Evolutionary conservation across 805 yeast genomes (phyloP).

Genomic region (Metschnikowia cerradonensis): DNA sequence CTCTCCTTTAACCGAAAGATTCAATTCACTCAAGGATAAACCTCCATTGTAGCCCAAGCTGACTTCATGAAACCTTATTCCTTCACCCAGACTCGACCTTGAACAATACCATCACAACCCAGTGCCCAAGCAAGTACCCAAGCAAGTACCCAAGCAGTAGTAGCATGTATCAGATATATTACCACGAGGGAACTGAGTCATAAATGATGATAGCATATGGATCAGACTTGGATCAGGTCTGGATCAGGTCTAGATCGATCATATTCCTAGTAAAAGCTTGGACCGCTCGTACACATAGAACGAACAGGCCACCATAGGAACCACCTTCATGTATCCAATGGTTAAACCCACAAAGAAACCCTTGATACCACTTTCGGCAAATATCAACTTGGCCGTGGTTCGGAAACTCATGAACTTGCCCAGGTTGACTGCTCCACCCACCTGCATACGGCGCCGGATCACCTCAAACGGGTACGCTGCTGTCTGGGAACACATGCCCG

Average conservation of each 20-base stretch:
- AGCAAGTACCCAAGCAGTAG: too few species aligned
- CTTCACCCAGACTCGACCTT: too few species aligned
- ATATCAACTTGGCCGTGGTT: slow-evolving; percentile 56
- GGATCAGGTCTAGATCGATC: not conserved
- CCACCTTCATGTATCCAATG: slow-evolving; percentile 91
- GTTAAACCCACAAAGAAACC: slow-evolving; percentile 94
- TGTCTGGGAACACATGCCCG: slow-evolving; percentile 92
- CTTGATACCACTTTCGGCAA: slow-evolving; percentile 67
- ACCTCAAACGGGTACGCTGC: slow-evolving; percentile 98
- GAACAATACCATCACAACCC: too few species aligned
- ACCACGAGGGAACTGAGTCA: too few species aligned
- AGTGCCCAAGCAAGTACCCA: too few species aligned
- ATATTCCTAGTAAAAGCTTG: slow-evolving; percentile 67
- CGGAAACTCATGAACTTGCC: slow-evolving; percentile 54
- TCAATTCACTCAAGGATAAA: too few species aligned
- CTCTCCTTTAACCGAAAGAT: too few species aligned
- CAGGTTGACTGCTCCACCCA: slow-evolving; percentile 69
- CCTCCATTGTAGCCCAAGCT: too few species aligned
- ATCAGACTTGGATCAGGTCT: too few species aligned
- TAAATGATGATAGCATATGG: too few species aligned
- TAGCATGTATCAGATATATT: too few species aligned
- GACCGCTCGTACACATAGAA: slow-evolving; percentile 90
- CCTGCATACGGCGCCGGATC: slow-evolving; percentile 91
- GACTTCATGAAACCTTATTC: too few species aligned
- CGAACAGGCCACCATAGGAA: slow-evolving; percentile 96